These are phyloP conservation scores for Inga oerstediana DNA, from an alignment of 306 rosid genomes.

Conservation along the genomic window DNA sequence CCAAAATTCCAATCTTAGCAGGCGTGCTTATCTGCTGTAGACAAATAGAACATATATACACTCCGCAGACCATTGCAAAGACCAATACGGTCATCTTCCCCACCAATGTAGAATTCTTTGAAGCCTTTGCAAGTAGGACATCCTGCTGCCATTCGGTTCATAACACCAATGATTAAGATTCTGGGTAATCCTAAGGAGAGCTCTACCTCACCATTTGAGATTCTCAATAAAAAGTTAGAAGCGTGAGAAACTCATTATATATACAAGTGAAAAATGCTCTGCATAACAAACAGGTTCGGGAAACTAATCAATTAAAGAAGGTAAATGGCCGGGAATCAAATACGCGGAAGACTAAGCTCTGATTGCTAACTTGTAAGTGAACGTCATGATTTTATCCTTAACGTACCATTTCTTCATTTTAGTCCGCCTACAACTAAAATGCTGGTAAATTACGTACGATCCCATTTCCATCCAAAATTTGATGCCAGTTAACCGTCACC, in stretches of 20 bases:
- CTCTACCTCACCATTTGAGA: neutral
- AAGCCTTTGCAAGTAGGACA: constrained; percentile 54
- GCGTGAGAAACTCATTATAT: neutral
- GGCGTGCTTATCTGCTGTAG: constrained; percentile 74
- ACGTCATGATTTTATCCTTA: neutral
- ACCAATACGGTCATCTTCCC: constrained; percentile 75
- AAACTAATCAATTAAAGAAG: constrained; percentile 22
- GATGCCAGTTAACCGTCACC: neutral
- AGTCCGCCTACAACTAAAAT: neutral
- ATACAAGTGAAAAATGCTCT: neutral
- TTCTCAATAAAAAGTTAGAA: neutral
- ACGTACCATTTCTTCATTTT: neutral
- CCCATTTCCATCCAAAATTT: neutral
- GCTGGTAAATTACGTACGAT: neutral
- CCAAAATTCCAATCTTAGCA: constrained; percentile 52
- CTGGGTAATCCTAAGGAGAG: neutral
- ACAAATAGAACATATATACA: constrained; percentile 88
- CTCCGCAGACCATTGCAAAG: constrained; percentile 89
- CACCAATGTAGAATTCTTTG: constrained; percentile 76
- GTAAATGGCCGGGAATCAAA: neutral
- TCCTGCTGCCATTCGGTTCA: constrained; percentile 61
- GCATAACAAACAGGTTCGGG: constrained; percentile 24
- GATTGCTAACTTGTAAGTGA: neutral
- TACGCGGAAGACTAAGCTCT: neutral
- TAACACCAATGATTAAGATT: constrained; percentile 31